Evolutionary conservation across 192 early-diverging fungal species (phyloP).

Genomic region (Coemansia reversa): DNA sequence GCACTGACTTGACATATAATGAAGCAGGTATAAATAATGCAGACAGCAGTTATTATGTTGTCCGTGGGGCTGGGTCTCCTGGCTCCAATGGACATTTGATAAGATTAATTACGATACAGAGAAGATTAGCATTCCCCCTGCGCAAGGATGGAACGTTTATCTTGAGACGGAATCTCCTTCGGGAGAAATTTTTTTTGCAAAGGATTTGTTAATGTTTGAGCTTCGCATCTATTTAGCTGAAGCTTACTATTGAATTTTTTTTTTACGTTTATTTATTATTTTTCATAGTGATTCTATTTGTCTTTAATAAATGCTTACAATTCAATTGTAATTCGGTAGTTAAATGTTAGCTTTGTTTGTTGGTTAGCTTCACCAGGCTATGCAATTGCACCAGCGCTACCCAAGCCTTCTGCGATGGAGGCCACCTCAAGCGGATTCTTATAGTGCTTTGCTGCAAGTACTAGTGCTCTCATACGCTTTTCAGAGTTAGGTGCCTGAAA

Average conservation of each 20-base stretch:
- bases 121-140: slow-evolving; percentile 46
- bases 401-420: slow-evolving; percentile 1
- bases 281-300: background rate
- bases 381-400: background rate
- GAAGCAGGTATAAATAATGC: background rate
- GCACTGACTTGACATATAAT: background rate
- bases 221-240: too few species aligned
- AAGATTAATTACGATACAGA: slow-evolving; percentile 51
- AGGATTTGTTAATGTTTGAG: too few species aligned
- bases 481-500: slow-evolving; percentile 86
- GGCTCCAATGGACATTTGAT: slow-evolving; percentile 38
- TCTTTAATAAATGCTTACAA: background rate
- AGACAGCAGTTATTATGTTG: background rate
- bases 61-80: slow-evolving; percentile 1
- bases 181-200: slow-evolving; percentile 9
- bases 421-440: background rate
- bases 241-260: background rate
- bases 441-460: slow-evolving; percentile 70
- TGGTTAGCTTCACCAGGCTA: background rate
- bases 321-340: too few species aligned
- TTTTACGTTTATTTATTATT: background rate
- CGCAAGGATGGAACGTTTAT: slow-evolving; percentile 48
- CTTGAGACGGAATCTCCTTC: slow-evolving; percentile 42
- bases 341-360: background rate
- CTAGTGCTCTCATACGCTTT: slow-evolving; percentile 83